Base-by-base conservation (phyloP, 176 grass and related monocot species). In the Carex cristatella region DNA sequence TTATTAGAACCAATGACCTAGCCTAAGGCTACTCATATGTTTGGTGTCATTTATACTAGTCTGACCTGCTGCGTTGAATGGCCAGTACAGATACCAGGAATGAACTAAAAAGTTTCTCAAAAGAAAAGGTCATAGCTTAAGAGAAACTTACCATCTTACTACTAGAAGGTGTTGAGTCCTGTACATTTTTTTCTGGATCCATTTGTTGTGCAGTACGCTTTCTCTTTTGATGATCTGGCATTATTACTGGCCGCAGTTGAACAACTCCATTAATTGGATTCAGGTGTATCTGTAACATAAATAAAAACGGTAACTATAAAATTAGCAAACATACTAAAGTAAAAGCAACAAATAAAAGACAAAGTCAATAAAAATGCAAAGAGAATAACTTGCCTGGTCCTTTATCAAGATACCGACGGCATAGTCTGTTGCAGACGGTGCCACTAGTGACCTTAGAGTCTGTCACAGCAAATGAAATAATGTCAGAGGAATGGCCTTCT, bases 221-320 rank as follows among this genome's bases (percentile, higher is more conserved):
- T 83, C 81, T 83, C 19, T 67, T 83, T 82, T 82, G 80, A 4
- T 66, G 60, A 27, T 83, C 61, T 31, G 63, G 33, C 40, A 44
- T 83, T 13, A 88, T 90, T 78, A 88, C 85, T 60, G 95, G 92
- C 61, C 93, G 81, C 70, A 98, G 35, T 79, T 94, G 93, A 79
- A 92, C 83, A 18, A 92, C 85, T 79, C 89, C 88, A 92, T 98
- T 83, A 88, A 98, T 87, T 78, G 85, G 89, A 87, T 94, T 98
- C 79, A 98, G 79, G 89, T 94, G 80, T 79, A 98, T 75, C 94
- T 97, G 89, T 8, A 64, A 85, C 80, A 91, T 0, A 88, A 85
- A 85, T 30, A 65, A 88, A 88, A 64, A 79, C 10, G 60, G 81
- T 79, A 69, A 57, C 53, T 46, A 74, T 10, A 18, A 70, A 42